A percentile compares a stretch with the other conserved stretches of the same genome.
phyloP scores from a whole-genome alignment of 2,329 filamentous ascomycete species.

The Drechmeria coniospora region DNA sequence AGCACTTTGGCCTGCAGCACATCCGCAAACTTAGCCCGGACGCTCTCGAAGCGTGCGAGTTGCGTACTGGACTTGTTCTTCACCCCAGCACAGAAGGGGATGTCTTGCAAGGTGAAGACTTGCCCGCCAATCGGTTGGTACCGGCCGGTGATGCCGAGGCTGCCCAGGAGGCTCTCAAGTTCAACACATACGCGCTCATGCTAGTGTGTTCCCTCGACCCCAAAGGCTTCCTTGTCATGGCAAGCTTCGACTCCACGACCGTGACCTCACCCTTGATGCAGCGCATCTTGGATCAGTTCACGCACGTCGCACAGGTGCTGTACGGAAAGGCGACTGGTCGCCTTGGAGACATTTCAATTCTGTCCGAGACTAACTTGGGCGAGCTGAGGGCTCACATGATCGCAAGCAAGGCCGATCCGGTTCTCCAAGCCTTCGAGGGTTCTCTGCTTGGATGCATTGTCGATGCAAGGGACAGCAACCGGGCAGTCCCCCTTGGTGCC shows the following conservation, averaged over 20 bases:
- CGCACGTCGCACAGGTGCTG: constrained; percentile 32
- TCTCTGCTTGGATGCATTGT: constrained; percentile 23
- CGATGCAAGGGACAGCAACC: constrained; percentile 17
- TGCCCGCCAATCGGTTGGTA: constrained; percentile 35
- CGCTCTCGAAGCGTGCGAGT: constrained; percentile 37
- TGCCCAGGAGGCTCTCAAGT: constrained; percentile 42
- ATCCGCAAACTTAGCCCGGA: constrained; percentile 42
- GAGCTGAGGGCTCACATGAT: constrained; percentile 14
- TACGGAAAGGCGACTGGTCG: constrained; percentile 19
- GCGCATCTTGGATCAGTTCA: constrained; percentile 35
- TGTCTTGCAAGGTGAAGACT: constrained; percentile 10
- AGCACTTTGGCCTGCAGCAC: constrained; percentile 46
- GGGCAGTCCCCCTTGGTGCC: constrained; percentile 22
- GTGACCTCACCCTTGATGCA: constrained; percentile 36
- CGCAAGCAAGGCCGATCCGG: constrained; percentile 4
- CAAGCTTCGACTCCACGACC: constrained; percentile 49
- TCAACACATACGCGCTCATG: constrained; percentile 47
- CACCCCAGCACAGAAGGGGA: constrained; percentile 26
- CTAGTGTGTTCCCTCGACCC: constrained; percentile 46
- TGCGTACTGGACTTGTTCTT: constrained; percentile 38
- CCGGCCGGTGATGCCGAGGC: constrained; percentile 40
- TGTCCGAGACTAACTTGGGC: constrained; percentile 18
- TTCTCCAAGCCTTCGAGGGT: constrained; percentile 10
- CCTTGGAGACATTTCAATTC: constrained; percentile 18
- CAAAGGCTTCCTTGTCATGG: constrained; percentile 41